Evolutionary conservation across 352 stramenopile genomes (phyloP), one percentile per base, ranked within the genome.

Genomic region (Globisporangium lucens): DNA sequence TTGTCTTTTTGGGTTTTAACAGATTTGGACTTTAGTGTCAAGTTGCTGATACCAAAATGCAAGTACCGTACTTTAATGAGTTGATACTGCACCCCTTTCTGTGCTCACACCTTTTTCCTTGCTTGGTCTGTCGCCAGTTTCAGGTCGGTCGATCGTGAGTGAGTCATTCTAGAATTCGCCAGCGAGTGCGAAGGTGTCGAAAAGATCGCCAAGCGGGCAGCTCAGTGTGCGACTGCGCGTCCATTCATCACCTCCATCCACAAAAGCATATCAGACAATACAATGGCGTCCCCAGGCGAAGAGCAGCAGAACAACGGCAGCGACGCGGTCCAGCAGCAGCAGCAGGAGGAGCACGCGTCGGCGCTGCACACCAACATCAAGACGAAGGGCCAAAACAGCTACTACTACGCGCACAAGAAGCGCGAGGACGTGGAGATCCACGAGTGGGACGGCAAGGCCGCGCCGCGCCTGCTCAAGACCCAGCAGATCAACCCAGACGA

Each of bases 351-450:
- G 5, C 59, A 58, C 38, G 59, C 51, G 52, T 95, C 87, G 58
- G 87, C 85, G 47, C 72, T 95, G 63, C 85, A 95, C 52, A 78
- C 69, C 29, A 95, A 95, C 69, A 95, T 95, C 72, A 87, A 87
- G 69, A 82, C 60, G 33, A 94, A 93, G 73, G 87, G 85, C 29
- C 77, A 80, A 53, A 95, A 95, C 76, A 91, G 82, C 72, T 95
- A 95, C 73, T 95, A 95, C 67, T 95, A 95, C 65, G 87, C 87
- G 24, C 87, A 95, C 75, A 93, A 94, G 78, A 85, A 85, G 77
- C 87, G 87, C 63, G 74, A 92, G 22, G 67, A 88, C 61, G 87
- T 89, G 20, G 83, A 94, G 66, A 79, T 93, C 56, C 84, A 94
- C 67, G 74, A 91, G 71, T 95, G 87, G 85, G 85, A 95, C 72